phyloP scores from a whole-genome alignment of 106 monocot genomes.

The Xerophyta viscosa region DNA sequence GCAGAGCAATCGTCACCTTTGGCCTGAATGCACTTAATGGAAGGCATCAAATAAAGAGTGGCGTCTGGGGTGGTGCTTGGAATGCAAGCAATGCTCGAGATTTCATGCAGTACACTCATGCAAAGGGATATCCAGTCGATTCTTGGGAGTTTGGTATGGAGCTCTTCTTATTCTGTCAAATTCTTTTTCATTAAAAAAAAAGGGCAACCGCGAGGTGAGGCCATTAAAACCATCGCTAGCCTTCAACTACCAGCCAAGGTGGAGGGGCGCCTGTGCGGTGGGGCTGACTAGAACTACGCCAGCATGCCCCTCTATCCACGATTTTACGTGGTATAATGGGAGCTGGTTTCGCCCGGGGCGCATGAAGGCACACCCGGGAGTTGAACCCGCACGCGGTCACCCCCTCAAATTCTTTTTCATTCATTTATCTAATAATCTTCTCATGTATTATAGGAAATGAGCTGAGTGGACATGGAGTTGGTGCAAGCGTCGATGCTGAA shows the following conservation, averaged over 20 bases:
- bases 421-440: background rate
- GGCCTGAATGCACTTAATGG: slow-evolving; percentile 43
- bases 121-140: slow-evolving; percentile 75
- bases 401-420: background rate
- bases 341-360: too few species aligned
- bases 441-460: slow-evolving; percentile 75
- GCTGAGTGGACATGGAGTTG: slow-evolving; percentile 70
- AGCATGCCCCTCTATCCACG: too few species aligned
- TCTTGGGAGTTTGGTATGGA: slow-evolving; percentile 93
- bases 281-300: too few species aligned
- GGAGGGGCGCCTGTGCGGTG: too few species aligned
- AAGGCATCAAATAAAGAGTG: background rate
- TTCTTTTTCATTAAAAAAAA: background rate
- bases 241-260: too few species aligned
- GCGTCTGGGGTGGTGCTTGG: slow-evolving; percentile 62
- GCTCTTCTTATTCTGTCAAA: too few species aligned
- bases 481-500: slow-evolving; percentile 48
- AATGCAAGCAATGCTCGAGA: slow-evolving; percentile 67
- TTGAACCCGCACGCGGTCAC: too few species aligned
- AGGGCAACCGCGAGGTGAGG: too few species aligned
- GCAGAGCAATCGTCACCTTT: slow-evolving; percentile 38
- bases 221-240: background rate
- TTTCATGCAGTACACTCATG: slow-evolving; percentile 80
- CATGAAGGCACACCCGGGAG: too few species aligned
- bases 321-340: too few species aligned